Percentiles rank a stretch among this genome's conserved stretches.
Conservation (phyloP, 2,329 filamentous ascomycete species). For the Beauveria sp. region DNA sequence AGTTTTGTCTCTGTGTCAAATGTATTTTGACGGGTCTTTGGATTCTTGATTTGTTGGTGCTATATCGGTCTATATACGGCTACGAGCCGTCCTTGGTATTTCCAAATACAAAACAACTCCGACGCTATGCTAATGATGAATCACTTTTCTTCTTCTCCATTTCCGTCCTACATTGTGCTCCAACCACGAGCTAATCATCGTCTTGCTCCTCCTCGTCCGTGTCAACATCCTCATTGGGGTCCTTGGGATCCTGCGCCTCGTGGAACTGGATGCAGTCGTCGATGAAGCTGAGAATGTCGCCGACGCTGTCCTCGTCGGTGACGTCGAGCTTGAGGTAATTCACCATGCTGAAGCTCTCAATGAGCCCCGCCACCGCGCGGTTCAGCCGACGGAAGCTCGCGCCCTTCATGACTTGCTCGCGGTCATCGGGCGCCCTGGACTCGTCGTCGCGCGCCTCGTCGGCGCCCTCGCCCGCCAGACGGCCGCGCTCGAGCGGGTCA, state of each 20-base stretch:
- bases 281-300: slow-evolving; percentile 78
- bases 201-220: slow-evolving; percentile 34
- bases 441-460: slow-evolving; percentile 44
- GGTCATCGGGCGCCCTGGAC: slow-evolving; percentile 53
- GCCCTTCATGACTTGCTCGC: slow-evolving; percentile 68
- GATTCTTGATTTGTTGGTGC: slow-evolving; percentile 1
- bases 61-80: background rate
- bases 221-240: slow-evolving; percentile 57
- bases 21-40: background rate
- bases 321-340: slow-evolving; percentile 87
- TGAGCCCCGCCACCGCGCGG: slow-evolving; percentile 78
- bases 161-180: background rate
- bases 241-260: slow-evolving; percentile 84
- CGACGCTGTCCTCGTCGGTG: slow-evolving; percentile 87
- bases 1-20: background rate
- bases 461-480: slow-evolving; percentile 22
- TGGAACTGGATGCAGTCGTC: slow-evolving; percentile 92
- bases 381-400: slow-evolving; percentile 77
- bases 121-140: slow-evolving; percentile 32
- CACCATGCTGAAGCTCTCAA: slow-evolving; percentile 98
- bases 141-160: background rate
- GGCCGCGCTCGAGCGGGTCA: slow-evolving; percentile 52
- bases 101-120: slow-evolving; percentile 27
- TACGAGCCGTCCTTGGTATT: slow-evolving; percentile 2
- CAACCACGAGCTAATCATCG: slow-evolving; percentile 14